Evolutionary conservation across 2,329 filamentous ascomycete species (phyloP).

Genomic region (Exophiala dermatitidis): DNA sequence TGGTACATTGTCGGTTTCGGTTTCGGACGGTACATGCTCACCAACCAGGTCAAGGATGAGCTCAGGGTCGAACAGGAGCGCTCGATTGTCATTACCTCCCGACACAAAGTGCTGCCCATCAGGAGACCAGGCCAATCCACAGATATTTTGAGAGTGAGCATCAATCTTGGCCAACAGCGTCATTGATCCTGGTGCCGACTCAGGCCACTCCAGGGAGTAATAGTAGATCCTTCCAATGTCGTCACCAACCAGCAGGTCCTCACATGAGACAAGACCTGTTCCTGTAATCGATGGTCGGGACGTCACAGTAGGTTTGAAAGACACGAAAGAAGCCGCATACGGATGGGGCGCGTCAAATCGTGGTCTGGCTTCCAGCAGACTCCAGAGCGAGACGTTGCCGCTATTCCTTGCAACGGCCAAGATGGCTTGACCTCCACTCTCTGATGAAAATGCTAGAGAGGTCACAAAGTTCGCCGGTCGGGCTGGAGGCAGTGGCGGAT

Average conservation of each 20-base stretch:
- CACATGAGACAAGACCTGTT: slow-evolving; percentile 50
- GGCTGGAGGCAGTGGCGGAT: slow-evolving; percentile 49
- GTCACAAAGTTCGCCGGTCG: slow-evolving; percentile 57
- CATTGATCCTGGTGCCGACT: slow-evolving; percentile 52
- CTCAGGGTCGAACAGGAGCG: slow-evolving; percentile 68
- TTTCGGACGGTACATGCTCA: slow-evolving; percentile 4
- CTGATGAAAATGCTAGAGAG: slow-evolving; percentile 82
- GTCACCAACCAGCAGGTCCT: slow-evolving; percentile 82
- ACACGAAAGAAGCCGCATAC: slow-evolving; percentile 67
- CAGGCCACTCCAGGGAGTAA: slow-evolving; percentile 81
- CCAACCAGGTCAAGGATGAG: slow-evolving; percentile 42
- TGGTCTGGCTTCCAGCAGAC: slow-evolving; percentile 56
- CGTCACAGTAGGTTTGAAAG: slow-evolving; percentile 63
- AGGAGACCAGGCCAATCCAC: slow-evolving; percentile 79
- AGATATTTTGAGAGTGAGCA: slow-evolving; percentile 82
- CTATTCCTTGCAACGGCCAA: slow-evolving; percentile 77
- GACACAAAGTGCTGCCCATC: slow-evolving; percentile 73
- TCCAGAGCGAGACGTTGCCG: slow-evolving; percentile 70
- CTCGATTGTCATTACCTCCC: slow-evolving; percentile 87
- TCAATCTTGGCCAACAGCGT: slow-evolving; percentile 68
- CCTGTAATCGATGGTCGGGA: slow-evolving; percentile 44
- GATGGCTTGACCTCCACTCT: slow-evolving; percentile 66
- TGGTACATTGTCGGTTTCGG: neutral
- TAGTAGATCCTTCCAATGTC: slow-evolving; percentile 77
- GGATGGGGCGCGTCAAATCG: slow-evolving; percentile 71